Evolutionary conservation across 345 rosid species (phyloP), one percentile per base, ranked within the genome.

Genomic region (Linum lewisii): DNA sequence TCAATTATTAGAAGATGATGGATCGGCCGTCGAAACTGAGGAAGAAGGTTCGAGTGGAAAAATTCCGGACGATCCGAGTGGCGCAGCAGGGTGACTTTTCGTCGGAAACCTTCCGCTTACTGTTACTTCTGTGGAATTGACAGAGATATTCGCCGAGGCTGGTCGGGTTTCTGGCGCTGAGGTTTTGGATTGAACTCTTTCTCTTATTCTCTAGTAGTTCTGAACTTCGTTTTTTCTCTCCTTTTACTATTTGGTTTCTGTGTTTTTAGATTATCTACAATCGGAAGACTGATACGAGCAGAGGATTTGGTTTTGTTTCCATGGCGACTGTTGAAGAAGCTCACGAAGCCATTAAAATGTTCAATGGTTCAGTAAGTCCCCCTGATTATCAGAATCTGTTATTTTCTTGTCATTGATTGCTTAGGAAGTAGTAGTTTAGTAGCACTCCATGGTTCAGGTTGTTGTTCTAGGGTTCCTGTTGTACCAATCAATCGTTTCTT

Each of bases 241-340:
- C 44, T 36, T 23, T 59, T 38, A 24, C 19, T 57, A n/a, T 44
- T 44, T 21, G 26, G n/a, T n/a, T n/a, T n/a, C n/a, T n/a, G n/a
- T n/a, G n/a, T 15, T 36, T 58, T 24, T 61, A 93, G 99, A 78
- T 86, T 72, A 91, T 89, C 7, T 81, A 84, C 55, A 85, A 86
- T 77, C 77, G 87, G 69, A 85, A 78, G 9, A 88, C 90, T 4
- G 95, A 87, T 63, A 83, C 95, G 80, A 93, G 99, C 88, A 86
- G 99, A 65, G 99, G 97, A 6, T 93, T 93, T 60, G 99, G 79
- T 9, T 89, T 93, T 67, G 89, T 89, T 5, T 77, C 91, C 1
- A 85, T 93, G 99, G 87, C 56, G 55, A 81, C 70, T 66, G 65
- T 76, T 37, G 85, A 86, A 52, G 94, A 89, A 72, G 99, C 99